Evolutionary conservation across 768 basidiomycete species (phyloP).

Genomic region (Boletus tomentosulus): DNA sequence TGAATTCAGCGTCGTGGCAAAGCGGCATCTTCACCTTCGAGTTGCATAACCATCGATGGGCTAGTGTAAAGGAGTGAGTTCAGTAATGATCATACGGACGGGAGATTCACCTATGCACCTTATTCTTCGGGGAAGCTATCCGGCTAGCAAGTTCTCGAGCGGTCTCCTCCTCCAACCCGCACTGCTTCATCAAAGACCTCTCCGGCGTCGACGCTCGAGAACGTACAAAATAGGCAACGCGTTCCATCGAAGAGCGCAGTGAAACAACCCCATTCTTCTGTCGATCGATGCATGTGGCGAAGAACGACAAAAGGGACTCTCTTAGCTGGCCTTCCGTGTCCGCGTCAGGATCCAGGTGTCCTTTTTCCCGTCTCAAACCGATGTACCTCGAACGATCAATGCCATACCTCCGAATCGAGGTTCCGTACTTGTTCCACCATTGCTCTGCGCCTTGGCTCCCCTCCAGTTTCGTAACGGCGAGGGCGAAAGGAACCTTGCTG

Average conservation of each 20-base stretch:
- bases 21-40: neutral
- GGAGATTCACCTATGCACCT: neutral
- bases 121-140: conserved; percentile 2
- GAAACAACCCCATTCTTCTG: conserved; percentile 2
- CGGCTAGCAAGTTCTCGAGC: conserved; percentile 18
- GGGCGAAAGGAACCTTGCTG: conserved; percentile 24
- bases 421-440: conserved; percentile 34
- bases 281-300: conserved; percentile 12
- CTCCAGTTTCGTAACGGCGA: conserved; percentile 30
- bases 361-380: conserved; percentile 31
- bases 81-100: neutral
- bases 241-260: conserved; percentile 11
- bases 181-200: conserved; percentile 15
- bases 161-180: conserved; percentile 16
- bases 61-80: neutral
- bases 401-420: conserved; percentile 9
- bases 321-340: conserved; percentile 26
- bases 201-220: conserved; percentile 8
- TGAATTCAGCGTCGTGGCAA: no score
- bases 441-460: conserved; percentile 22
- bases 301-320: conserved; percentile 18
- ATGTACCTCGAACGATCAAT: conserved; percentile 25
- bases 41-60: neutral
- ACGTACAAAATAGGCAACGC: conserved; percentile 8
- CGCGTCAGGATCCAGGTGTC: conserved; percentile 12